Evolutionary conservation across 225 moss, liverwort and hornwort genomes (phyloP), one percentile per base, ranked within the genome.

Genomic region (Lunularia cruciata): DNA sequence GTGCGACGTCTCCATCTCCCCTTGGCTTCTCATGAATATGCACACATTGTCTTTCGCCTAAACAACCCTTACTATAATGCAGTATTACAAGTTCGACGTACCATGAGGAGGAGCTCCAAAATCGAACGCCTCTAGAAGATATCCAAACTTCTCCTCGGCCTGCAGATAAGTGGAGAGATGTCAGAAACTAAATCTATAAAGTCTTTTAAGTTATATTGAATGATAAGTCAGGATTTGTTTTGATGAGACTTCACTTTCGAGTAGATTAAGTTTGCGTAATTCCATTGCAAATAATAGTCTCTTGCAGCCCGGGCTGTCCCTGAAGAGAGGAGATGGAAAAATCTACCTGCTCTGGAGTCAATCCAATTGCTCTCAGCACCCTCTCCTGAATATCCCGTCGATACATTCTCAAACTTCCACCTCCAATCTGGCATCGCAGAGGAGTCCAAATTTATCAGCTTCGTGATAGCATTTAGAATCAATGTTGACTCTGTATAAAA

Each of bases 81-180:
- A 28, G 26, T 32, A 30, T 42, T 23, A 32, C 16, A 13, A 19
- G 52, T 59, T 32, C 33, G 0, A 30, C 72, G 56, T 88, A 95
- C 95, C 98, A 67, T 98, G 98, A 49, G 98, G 98, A 71, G 98
- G 98, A 78, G 98, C 93, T 81, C 98, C 98, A 63, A 98, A 84
- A 71, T 98, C 98, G 37, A 93, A 81, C 9, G 91, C 98, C 71
- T 98, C 98, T 57, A 98, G 72, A 47, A 98, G 87, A 73, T 91
- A 98, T 28, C 98, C 98, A 72, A 98, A 98, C 73, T 98, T 93
- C 59, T 93, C 89, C 73, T 98, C 86, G 20, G 89, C 93, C 93
- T 96, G 92, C 33, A 68, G 26, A 71, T 3, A 12, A 15, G 10
- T 20, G 2, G 13, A 3, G 2, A 48, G 19, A 48, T 14, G 19